phyloP scores from a whole-genome alignment of 371 early-diverging fungal species.

The Mucor saturninus region DNA sequence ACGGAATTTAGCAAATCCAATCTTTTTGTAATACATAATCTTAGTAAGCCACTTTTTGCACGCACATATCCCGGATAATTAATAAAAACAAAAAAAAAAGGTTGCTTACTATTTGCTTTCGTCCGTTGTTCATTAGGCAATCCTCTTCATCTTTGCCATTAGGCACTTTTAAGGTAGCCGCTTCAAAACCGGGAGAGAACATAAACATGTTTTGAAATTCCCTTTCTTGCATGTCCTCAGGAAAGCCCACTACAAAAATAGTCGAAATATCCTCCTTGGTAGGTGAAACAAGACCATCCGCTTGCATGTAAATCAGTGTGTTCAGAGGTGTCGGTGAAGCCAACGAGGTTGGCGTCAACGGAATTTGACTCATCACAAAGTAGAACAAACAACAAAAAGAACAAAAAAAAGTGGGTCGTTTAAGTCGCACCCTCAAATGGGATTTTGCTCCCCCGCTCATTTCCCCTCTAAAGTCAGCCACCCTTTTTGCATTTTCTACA shows the following conservation, averaged over 20 bases:
- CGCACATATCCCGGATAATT: background rate
- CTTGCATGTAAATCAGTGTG: conserved; percentile 21
- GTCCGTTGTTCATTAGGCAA: conserved; percentile 36
- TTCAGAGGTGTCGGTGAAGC: conserved; percentile 28
- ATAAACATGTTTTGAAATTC: conserved; percentile 97
- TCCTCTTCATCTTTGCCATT: conserved; percentile 50
- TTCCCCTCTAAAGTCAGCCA: too few species aligned
- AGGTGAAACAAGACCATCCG: conserved; percentile 19
- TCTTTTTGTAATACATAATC: conserved; percentile 34
- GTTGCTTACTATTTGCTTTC: conserved; percentile 82
- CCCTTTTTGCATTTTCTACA: too few species aligned
- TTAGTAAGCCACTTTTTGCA: background rate
- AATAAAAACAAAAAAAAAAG: background rate
- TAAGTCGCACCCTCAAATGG: background rate
- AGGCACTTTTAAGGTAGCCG: conserved; percentile 85
- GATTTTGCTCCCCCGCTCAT: too few species aligned
- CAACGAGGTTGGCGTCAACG: conserved; percentile 17
- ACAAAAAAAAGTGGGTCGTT: background rate
- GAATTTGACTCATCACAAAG: conserved; percentile 25
- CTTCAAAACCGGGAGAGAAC: conserved; percentile 92
- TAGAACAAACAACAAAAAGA: background rate
- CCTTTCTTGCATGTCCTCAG: conserved; percentile 93
- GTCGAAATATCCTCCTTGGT: conserved; percentile 76
- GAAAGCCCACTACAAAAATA: conserved; percentile 95
- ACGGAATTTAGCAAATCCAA: conserved; percentile 95